phyloP scores from a whole-genome alignment of 108 stramenopile species.

The Ochromonas danica region DNA sequence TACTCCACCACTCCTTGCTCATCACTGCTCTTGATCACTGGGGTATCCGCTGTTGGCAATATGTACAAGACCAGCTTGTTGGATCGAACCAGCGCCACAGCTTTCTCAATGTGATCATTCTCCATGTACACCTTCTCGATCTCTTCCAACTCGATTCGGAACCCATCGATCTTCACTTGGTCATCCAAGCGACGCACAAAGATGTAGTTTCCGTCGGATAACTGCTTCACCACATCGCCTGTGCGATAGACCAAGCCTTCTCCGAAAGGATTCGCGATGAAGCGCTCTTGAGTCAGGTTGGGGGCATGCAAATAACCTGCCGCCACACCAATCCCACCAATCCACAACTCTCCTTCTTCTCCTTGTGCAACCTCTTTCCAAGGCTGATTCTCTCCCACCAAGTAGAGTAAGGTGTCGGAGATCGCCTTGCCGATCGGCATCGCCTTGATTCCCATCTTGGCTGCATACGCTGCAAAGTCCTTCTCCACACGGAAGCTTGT shows the following conservation, averaged over 20 bases:
- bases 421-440: too few species aligned
- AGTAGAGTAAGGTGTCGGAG: neutral
- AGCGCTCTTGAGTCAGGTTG: neutral
- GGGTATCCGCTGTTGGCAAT: constrained; percentile 13
- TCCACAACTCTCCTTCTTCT: neutral
- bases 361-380: neutral
- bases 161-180: neutral
- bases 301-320: neutral
- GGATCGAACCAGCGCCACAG: constrained; percentile 20
- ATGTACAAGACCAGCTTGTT: constrained; percentile 10
- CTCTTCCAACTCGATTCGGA: neutral
- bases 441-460: too few species aligned
- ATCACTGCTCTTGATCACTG: constrained; percentile 15
- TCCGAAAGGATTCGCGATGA: neutral
- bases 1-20: constrained; percentile 13
- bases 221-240: neutral
- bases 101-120: neutral
- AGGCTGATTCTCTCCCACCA: neutral
- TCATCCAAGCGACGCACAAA: neutral
- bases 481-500: neutral
- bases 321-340: neutral
- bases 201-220: neutral
- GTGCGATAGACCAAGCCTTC: neutral
- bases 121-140: neutral
- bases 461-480: too few species aligned